Base-by-base conservation (phyloP, 192 early-diverging fungal species). In the Backusella macrospora region DNA sequence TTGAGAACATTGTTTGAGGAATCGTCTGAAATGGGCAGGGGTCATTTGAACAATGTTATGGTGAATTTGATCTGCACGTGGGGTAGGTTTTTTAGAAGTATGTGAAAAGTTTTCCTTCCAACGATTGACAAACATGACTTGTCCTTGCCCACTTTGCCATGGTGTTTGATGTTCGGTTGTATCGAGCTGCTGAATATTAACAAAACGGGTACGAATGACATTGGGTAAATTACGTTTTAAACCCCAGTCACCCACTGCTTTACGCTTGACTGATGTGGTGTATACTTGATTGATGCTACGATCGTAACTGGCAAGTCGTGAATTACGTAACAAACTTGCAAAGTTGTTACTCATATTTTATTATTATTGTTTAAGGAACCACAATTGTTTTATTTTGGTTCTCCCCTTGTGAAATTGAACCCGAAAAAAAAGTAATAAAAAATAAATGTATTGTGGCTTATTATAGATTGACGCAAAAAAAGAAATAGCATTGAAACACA, bases 31-130 rank as follows among this genome's bases (percentile, higher is more conserved):
- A 73, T 92, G 80, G 9, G 72, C 62, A 16, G 82, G 82, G 14
- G 86, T 81, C 89, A 93, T 87, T 47, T 72, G 43, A 13, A 79
- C 80, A 43, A 93, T 73, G 76, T 89, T 90, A 43, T 83, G 81
- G 68, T 78, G 55, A 29, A 83, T 71, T 18, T 73, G 65, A 65
- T 81, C 75, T 40, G 77, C 74, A 23, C 79, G 82, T 59, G 81
- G 78, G 23, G 71, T 62, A 6, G 89, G 89, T 34, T 80, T 77
- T 47, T 80, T 80, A 26, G 89, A 91, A n/a, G 52, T 26, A 59
- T 80, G 76, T 6, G 85, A 85, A 48, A 92, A 93, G 76, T 90
- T 90, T 62, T 93, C 90, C 70, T 90, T 92, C 91, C 91, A 93
- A 26, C 86, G 73, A 69, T 85, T 82, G 6, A 85, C 63, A 74